phyloP scores from a whole-genome alignment of 2,329 filamentous ascomycete genomes.

The Alternaria sp. region DNA sequence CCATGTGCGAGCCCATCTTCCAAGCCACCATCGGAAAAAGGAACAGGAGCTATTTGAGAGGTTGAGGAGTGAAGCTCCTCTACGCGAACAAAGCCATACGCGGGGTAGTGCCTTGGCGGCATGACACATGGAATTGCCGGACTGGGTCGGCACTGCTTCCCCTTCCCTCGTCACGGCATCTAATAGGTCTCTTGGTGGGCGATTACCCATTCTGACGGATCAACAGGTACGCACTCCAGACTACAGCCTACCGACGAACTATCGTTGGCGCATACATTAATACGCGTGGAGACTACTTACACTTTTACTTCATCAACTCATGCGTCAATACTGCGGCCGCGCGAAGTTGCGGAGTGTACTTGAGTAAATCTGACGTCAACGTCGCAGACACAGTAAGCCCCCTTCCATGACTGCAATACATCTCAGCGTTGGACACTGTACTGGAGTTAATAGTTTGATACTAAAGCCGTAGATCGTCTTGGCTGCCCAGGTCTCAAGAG shows the following conservation, averaged over 20 bases:
- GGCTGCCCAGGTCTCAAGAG: neutral
- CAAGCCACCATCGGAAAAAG: neutral
- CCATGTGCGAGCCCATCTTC: neutral
- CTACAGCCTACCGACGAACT: neutral
- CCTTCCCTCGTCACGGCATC: neutral
- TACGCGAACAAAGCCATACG: neutral
- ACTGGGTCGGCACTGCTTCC: constrained; percentile 3
- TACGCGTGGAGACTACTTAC: neutral
- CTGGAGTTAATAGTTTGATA: neutral
- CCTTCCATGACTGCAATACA: neutral
- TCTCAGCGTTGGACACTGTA: neutral
- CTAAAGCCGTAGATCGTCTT: neutral
- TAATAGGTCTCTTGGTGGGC: neutral
- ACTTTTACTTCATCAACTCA: neutral
- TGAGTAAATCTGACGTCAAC: too few species aligned
- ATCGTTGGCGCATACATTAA: neutral
- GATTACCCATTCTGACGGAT: neutral
- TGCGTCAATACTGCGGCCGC: too few species aligned
- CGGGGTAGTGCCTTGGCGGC: constrained; percentile 1
- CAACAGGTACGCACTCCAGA: neutral
- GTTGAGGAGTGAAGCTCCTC: neutral
- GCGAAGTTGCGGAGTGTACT: too few species aligned
- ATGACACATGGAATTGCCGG: constrained; percentile 1
- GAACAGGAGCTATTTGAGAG: neutral
- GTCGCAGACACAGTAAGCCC: too few species aligned